Base-by-base conservation (phyloP, 2,329 filamentous ascomycete species). In the Pyricularia grisea region DNA sequence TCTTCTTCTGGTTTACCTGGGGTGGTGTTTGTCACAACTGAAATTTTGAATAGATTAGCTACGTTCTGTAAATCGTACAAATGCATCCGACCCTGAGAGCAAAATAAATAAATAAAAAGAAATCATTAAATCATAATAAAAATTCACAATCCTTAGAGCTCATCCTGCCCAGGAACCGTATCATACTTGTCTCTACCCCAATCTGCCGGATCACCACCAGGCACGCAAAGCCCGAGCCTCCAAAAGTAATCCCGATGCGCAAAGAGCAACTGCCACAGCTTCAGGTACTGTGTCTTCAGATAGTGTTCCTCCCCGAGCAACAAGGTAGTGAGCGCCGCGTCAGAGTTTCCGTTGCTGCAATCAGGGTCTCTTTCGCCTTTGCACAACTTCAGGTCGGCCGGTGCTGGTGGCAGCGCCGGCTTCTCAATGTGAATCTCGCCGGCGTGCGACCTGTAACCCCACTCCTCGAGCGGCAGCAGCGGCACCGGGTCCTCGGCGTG, bases 181-280 rank as follows among this genome's bases (percentile, higher is more conserved):
- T 63, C 78, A 74, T 86, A 83, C 70, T 76, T 78, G 64, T 84
- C 82, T 71, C 85, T 80, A 20, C 84, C 86, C 90, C 90, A 92
- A 73, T 92, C 86, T 65, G 82, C 81, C 2, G 89, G 89, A 76
- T 91, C 90, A 14, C 92, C 91, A 14, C 91, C 91, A 0, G 94
- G 94, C 2, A 97, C 83, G 79, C 95, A 99, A 36, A 98, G 81
- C 0, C 95, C 95, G 68, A 99, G 79, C 69, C 95, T 85, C 92
- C 93, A 97, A 79, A 99, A 98, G 78, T 99, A 99, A 80, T 99
- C 95, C 58, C 95, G 84, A 80, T 99, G 95, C 0, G 94, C 92
- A 78, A 96, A 97, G 76, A 98, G 90, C 9, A 97, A 81, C 79
- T 97, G 88, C 93, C 94, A 97, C n/a, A 96, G 85, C 77, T 90